These are phyloP conservation scores for Xylariaceae sp. DNA, from an alignment of 2,329 filamentous ascomycete species.

Conservation along the genomic window DNA sequence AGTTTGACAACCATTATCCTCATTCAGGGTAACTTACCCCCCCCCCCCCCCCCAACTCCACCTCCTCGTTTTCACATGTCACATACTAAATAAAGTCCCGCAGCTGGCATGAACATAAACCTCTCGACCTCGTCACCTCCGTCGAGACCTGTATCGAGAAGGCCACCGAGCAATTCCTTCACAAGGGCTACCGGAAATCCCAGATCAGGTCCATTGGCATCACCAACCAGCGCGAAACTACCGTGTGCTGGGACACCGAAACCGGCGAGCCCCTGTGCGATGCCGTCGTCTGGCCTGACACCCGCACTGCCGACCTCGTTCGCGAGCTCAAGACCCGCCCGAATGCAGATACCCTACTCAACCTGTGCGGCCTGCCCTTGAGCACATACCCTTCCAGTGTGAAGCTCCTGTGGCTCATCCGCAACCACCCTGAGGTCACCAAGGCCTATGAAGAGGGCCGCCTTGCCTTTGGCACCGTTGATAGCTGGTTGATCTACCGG, in stretches of 20 bases:
- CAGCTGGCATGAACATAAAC: constrained; percentile 90
- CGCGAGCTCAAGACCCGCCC: constrained; percentile 67
- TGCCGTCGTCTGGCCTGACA: constrained; percentile 89
- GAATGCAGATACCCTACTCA: constrained; percentile 64
- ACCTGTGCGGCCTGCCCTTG: constrained; percentile 74
- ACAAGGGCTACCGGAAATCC: constrained; percentile 61
- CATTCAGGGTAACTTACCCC: constrained; percentile 66
- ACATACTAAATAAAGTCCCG: constrained; percentile 10
- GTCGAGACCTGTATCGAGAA: constrained; percentile 77
- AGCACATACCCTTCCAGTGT: constrained; percentile 86
- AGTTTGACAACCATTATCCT: constrained; percentile 81
- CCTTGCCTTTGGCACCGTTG: constrained; percentile 81
- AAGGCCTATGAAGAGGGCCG: constrained; percentile 72
- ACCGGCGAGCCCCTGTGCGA: constrained; percentile 80
- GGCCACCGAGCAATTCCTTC: constrained; percentile 66
- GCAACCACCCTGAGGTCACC: constrained; percentile 65
- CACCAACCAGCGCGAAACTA: constrained; percentile 88
- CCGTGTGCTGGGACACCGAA: constrained; percentile 75
- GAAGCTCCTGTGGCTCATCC: constrained; percentile 79
- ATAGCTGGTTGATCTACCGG: constrained; percentile 82
- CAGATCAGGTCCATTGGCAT: constrained; percentile 78
- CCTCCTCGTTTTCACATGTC: background rate
- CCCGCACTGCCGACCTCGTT: constrained; percentile 67
- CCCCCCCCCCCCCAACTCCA: constrained; percentile 3
- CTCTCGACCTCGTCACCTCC: constrained; percentile 68